phyloP scores from a whole-genome alignment of 1,284 basidiomycete genomes.

The Cystobasidium sp. region DNA sequence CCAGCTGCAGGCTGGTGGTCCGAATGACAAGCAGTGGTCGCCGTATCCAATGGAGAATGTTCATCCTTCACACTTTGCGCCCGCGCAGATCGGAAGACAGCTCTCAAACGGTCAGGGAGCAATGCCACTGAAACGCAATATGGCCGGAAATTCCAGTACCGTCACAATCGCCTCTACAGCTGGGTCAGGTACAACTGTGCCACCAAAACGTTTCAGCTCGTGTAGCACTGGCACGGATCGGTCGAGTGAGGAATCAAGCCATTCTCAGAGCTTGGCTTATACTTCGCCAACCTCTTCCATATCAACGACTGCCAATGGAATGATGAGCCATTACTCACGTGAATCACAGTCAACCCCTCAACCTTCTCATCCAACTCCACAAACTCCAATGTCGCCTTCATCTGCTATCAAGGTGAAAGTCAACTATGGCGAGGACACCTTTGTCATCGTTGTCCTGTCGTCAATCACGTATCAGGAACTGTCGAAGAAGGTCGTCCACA shows the following conservation, averaged over 20 bases:
- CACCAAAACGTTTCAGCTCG: conserved; percentile 48
- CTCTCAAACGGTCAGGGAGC: conserved; percentile 9
- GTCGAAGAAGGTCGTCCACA: conserved; percentile 85
- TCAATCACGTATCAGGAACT: conserved; percentile 77
- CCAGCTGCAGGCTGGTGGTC: neutral
- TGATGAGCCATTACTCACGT: neutral
- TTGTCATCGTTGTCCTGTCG: conserved; percentile 84
- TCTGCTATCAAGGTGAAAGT: conserved; percentile 60
- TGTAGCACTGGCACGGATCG: conserved; percentile 50
- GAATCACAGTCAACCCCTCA: conserved; percentile 12
- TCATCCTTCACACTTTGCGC: conserved; percentile 39
- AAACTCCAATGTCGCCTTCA: conserved; percentile 26
- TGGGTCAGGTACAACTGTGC: conserved; percentile 38
- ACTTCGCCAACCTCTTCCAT: conserved; percentile 44
- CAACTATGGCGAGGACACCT: conserved; percentile 84
- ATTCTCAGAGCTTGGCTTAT: conserved; percentile 44
- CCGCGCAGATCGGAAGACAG: conserved; percentile 1
- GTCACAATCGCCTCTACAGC: conserved; percentile 46
- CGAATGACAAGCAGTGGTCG: conserved; percentile 26
- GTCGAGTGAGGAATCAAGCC: conserved; percentile 48
- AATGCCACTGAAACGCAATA: conserved; percentile 24
- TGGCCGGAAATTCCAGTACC: conserved; percentile 33
- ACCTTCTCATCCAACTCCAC: conserved; percentile 3
- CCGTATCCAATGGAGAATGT: conserved; percentile 29
- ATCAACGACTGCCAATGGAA: neutral